phyloP scores from a whole-genome alignment of 164 flowering plant species.

The Kalanchoe fedtschenkoi region DNA sequence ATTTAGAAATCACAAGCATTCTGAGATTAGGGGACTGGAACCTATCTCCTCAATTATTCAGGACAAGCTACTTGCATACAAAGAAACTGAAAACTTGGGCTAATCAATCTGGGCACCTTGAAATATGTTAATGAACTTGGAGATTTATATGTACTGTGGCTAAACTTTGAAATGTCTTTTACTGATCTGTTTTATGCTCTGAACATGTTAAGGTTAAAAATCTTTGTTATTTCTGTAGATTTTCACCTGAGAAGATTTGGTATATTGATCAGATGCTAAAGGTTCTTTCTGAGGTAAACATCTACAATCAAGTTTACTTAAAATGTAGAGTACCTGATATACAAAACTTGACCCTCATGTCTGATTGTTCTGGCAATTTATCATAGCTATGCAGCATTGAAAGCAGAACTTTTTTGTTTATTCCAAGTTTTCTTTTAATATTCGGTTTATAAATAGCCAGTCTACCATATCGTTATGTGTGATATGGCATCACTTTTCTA shows the following conservation, averaged over 20 bases:
- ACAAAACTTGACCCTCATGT: neutral
- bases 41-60: neutral
- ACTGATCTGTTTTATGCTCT: neutral
- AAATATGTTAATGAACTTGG: neutral
- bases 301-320: neutral
- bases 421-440: too few species aligned
- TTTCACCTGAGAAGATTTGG: constrained; percentile 88
- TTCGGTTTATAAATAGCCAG: too few species aligned
- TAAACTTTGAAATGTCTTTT: too few species aligned
- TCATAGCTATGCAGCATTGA: too few species aligned
- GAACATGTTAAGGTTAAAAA: neutral
- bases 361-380: too few species aligned
- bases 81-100: neutral
- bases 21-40: neutral
- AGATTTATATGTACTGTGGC: neutral
- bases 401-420: too few species aligned
- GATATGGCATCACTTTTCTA: too few species aligned
- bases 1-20: neutral
- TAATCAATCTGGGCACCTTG: neutral
- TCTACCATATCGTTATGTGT: too few species aligned
- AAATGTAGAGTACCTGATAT: neutral
- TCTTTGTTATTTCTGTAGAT: constrained; percentile 32
- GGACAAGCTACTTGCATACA: neutral
- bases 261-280: constrained; percentile 96
- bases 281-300: constrained; percentile 83